phyloP scores from a whole-genome alignment of 1,284 basidiomycete genomes.

The Ustilago nuda region DNA sequence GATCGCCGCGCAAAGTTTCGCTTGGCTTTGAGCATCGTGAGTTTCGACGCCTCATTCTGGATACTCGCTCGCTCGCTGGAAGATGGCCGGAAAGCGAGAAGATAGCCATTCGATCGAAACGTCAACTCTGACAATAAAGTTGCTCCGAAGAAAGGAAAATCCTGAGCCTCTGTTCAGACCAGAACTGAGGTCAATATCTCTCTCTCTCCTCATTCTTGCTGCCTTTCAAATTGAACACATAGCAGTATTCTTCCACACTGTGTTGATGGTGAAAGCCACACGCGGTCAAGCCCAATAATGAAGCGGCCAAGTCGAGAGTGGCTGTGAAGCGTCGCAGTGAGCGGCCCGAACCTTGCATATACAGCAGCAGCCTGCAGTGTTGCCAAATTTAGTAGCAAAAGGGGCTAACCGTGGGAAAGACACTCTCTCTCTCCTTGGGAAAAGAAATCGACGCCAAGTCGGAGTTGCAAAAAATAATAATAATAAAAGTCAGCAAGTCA shows the following conservation, averaged over 20 bases:
- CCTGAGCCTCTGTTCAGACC: no score
- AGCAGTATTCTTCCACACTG: no score
- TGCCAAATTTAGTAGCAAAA: background rate
- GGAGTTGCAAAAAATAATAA: background rate
- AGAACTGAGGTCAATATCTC: no score
- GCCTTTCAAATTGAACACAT: background rate
- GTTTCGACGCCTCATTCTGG: background rate
- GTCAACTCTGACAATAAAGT: background rate
- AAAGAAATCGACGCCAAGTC: background rate
- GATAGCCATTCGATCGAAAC: background rate
- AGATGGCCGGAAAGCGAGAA: background rate
- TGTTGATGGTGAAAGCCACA: background rate
- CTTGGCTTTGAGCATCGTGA: background rate
- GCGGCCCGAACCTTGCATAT: slow-evolving; percentile 1
- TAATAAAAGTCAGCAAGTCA: no score
- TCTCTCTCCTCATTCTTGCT: background rate
- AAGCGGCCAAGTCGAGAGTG: slow-evolving; percentile 1
- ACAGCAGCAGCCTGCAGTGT: background rate
- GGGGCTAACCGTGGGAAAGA: slow-evolving; percentile 5
- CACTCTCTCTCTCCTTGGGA: background rate
- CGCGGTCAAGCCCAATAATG: background rate
- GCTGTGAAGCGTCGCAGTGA: background rate
- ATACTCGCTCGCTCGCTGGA: background rate
- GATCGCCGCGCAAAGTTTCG: background rate
- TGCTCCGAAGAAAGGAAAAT: no score